Evolutionary conservation across 1,284 basidiomycete genomes (phyloP), one percentile per base, ranked within the genome.

Genomic region (Trichosporon inkin): DNA sequence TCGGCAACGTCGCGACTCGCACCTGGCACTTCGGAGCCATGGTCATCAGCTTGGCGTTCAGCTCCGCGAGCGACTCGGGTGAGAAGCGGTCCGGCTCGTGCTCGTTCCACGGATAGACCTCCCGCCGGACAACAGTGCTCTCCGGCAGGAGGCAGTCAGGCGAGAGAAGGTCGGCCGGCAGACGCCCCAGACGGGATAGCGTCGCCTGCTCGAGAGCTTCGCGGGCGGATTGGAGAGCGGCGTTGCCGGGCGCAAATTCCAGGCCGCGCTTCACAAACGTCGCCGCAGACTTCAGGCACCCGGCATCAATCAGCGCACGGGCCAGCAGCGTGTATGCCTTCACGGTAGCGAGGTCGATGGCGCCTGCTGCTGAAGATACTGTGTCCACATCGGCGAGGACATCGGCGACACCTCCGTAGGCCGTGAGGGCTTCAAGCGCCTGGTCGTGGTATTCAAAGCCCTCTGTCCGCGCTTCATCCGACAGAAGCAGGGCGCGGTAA

Each of bases 81-180:
- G 58, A 17, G 58, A 55, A 57, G 17, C 62, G 55, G 53, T 63
- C 58, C 24, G 41, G 53, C 58, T 63, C 62, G 47, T 60, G 58
- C 16, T 28, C 28, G 58, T 63, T 63, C 62, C 62, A 63, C 13
- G 58, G 44, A 35, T 63, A 63, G 28, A 63, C 35, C 19, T 60
- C 62, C 11, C 62, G 55, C 35, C 62, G 62, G 10, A 56, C 62
- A 2, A 37, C 8, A 8, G 53, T 53, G 8, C 24, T 14, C 1
- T 63, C 62, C 11, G 58, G 62, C 2, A 60, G 53, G 17, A 56
- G 49, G 20, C 44, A 47, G 17, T 34, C 44, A 17, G 60, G 56
- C 35, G 51, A 19, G 32, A 47, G 24, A 19, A 37, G 47, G 7
- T 53, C 57, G 10, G 20, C 17, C 4, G 54, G 44, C 7, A 55